Conservation (phyloP, 257 asterid genomes). For the Cordia subcordata region DNA sequence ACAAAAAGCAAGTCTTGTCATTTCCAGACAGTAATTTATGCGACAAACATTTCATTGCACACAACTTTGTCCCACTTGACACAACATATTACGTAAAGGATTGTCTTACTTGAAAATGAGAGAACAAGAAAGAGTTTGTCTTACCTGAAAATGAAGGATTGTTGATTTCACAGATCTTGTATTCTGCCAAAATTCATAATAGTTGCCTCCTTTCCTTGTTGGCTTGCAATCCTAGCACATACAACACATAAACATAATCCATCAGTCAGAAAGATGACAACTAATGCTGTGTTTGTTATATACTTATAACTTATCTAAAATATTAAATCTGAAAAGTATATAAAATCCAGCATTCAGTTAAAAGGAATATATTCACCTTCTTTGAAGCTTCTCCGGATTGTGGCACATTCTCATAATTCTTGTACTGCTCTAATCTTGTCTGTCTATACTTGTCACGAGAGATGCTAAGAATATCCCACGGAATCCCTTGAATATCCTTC, state of each 20-base stretch:
- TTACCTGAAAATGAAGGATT: conserved; percentile 61
- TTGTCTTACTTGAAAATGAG: conserved; percentile 53
- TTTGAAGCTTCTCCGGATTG: conserved; percentile 42
- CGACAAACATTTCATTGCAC: no score
- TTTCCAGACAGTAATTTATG: no score
- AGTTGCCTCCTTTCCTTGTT: conserved; percentile 47
- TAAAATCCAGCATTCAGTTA: not conserved
- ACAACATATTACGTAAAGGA: no score
- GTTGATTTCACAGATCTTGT: conserved; percentile 60
- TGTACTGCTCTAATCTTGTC: conserved; percentile 58
- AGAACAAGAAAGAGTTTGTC: no score
- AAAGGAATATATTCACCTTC: conserved; percentile 31
- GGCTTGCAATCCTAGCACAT: conserved; percentile 45
- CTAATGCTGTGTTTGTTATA: no score
- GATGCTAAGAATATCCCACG: conserved; percentile 58
- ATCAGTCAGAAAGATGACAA: conserved; percentile 2
- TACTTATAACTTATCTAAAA: no score
- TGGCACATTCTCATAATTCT: conserved; percentile 55
- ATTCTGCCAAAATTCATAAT: conserved; percentile 58
- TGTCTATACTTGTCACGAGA: conserved; percentile 50
- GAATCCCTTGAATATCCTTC: conserved; percentile 69
- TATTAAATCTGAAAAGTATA: no score
- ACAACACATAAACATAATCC: not conserved
- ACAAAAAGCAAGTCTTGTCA: no score
- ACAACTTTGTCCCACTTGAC: no score